Evolutionary conservation across 176 grass and related monocot genomes (phyloP), one percentile per base, ranked within the genome.

Genomic region (Chrysopogon serrulatus): DNA sequence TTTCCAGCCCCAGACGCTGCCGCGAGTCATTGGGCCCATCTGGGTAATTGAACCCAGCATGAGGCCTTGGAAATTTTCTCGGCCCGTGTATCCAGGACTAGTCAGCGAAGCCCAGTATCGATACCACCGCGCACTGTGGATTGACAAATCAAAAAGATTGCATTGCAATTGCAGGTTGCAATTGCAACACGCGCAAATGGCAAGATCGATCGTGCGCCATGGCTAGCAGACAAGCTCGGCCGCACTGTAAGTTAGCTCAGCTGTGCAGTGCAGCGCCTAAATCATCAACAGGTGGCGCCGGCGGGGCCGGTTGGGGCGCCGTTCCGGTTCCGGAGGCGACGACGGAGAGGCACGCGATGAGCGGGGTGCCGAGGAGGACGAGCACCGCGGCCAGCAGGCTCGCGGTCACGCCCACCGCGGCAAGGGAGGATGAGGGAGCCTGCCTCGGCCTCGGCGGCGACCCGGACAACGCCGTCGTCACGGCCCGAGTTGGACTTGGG

Each of bases 341-440:
- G 44, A 87, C 62, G 13, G 92, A 84, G 76, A 94, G 44, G 19
- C 89, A 94, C 8, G 87, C 59, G 53, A 94, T 5, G 69, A 84
- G 57, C 12, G 89, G 65, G 24, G 86, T 91, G 74, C 89, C 89
- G 71, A 82, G 27, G 75, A 94, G 63, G 67, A 94, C 63, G 47
- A 91, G 62, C 41, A 88, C 83, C 24, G 77, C 65, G 36, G 89
- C 89, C 64, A 89, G n/a, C 34, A 82, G 41, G 77, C 39, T 59
- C 45, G 35, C 17, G 27, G 40, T 10, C 28, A 11, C 73, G 32
- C 33, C 73, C 65, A 6, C 34, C 51, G 33, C 11, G 12, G 32
- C 31, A 4, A 24, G 21, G n/a, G n/a, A n/a, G 30, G 33, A 8
- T 32, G 48, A 10, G 12, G 31, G 16, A 19, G 32, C 5, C 31